Conservation (phyloP, 441 rosid species). For the Mallotus japonicus region DNA sequence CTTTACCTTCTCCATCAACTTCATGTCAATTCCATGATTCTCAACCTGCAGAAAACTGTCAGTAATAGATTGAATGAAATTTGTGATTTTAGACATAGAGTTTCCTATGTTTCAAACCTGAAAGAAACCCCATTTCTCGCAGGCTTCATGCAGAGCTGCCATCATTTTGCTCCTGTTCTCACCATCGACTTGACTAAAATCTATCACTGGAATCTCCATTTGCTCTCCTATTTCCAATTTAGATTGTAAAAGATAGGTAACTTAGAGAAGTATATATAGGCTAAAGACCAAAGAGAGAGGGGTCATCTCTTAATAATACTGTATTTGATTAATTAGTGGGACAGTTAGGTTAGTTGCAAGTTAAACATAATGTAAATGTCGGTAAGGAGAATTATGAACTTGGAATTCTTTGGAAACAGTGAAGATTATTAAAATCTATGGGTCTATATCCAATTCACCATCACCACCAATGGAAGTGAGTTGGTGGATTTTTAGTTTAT, state of each 20-base stretch:
- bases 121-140: slow-evolving; percentile 92
- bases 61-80: background rate
- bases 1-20: slow-evolving; percentile 75
- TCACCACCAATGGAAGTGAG: slow-evolving; percentile 33
- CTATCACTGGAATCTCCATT: slow-evolving; percentile 70
- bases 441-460: slow-evolving; percentile 54
- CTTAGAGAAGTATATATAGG: slow-evolving; percentile 44
- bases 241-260: slow-evolving; percentile 18
- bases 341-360: slow-evolving; percentile 30
- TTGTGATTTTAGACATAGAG: background rate
- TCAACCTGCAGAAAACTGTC: slow-evolving; percentile 50
- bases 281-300: slow-evolving; percentile 3
- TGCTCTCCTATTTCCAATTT: slow-evolving; percentile 20
- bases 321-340: slow-evolving; percentile 8
- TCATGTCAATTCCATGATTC: slow-evolving; percentile 68
- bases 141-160: slow-evolving; percentile 71
- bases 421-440: slow-evolving; percentile 5
- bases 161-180: slow-evolving; percentile 58
- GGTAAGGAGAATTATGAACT: background rate
- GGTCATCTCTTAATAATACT: background rate
- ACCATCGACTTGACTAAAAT: slow-evolving; percentile 61
- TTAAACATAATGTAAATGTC: slow-evolving; percentile 12
- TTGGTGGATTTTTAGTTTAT: background rate
- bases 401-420: slow-evolving; percentile 30
- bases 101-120: slow-evolving; percentile 40